Evolutionary conservation across 2,329 filamentous ascomycete species (phyloP).

Genomic region (Dichotomopilus funicola): DNA sequence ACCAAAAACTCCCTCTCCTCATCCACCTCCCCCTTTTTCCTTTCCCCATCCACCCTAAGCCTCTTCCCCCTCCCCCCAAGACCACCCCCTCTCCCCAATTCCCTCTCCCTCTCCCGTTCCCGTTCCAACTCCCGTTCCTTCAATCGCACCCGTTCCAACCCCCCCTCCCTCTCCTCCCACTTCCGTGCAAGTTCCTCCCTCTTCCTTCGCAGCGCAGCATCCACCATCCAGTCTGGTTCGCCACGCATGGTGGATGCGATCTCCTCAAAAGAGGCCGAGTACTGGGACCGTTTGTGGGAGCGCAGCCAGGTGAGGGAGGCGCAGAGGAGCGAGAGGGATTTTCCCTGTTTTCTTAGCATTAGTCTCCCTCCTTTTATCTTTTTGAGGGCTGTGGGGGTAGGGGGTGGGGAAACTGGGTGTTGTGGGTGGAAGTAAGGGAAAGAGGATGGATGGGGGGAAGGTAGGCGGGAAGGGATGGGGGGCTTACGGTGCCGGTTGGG

Average conservation of each 20-base stretch:
- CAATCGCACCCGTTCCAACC: constrained; percentile 47
- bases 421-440: no score
- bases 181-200: constrained; percentile 58
- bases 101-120: constrained; percentile 48
- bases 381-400: no score
- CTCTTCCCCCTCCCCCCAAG: constrained; percentile 41
- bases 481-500: constrained; percentile 68
- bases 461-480: neutral
- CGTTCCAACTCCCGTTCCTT: neutral
- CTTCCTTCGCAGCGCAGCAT: constrained; percentile 65
- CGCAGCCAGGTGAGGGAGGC: constrained; percentile 87
- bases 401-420: neutral
- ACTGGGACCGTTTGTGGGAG: constrained; percentile 61
- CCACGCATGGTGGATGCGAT: constrained; percentile 46
- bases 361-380: neutral
- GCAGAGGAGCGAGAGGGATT: constrained; percentile 88
- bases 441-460: neutral
- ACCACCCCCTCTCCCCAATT: constrained; percentile 48
- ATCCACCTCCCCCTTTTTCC: constrained; percentile 33
- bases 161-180: constrained; percentile 65
- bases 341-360: constrained; percentile 48
- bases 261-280: constrained; percentile 45
- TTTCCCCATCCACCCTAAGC: constrained; percentile 12
- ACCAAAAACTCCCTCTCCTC: constrained; percentile 68
- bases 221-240: constrained; percentile 79